A percentile compares a stretch with the other conserved stretches of the same genome.
phyloP scores from a whole-genome alignment of 2,329 filamentous ascomycete genomes.

The Epichloe gansuensis region DNA sequence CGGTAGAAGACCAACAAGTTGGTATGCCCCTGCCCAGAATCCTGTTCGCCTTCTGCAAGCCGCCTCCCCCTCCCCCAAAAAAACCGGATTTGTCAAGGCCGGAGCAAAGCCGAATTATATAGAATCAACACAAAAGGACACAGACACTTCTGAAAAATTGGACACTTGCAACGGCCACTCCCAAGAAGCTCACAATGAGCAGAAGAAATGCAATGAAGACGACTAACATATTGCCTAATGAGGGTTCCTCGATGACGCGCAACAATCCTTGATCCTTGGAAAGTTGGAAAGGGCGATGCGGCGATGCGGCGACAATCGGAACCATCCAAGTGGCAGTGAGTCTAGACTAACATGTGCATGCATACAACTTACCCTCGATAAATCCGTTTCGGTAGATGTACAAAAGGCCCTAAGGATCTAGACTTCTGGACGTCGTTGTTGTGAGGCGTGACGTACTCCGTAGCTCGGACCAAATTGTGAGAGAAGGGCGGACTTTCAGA shows the following conservation, averaged over 20 bases:
- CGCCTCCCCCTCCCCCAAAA: background rate
- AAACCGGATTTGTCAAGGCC: background rate
- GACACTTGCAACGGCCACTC: background rate
- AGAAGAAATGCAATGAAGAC: background rate
- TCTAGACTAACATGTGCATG: background rate
- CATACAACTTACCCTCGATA: background rate
- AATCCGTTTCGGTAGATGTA: background rate
- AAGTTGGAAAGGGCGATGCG: background rate
- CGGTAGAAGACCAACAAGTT: too few relatives aligned
- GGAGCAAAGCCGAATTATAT: background rate
- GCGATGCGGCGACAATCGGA: background rate
- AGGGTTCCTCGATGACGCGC: background rate
- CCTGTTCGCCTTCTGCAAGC: background rate
- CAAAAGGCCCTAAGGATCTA: too few relatives aligned
- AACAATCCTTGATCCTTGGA: background rate
- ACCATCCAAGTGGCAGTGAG: background rate
- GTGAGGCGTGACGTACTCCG: too few relatives aligned
- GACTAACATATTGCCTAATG: slow-evolving; percentile 1
- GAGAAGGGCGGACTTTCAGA: too few relatives aligned
- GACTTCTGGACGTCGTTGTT: too few relatives aligned
- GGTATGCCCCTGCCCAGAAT: background rate
- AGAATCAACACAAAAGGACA: background rate
- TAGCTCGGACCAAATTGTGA: too few relatives aligned
- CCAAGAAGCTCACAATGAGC: too few relatives aligned
- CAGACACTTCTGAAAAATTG: background rate